Evolutionary conservation across 1,284 basidiomycete genomes (phyloP).

Genomic region (Acaromyces ingoldii): DNA sequence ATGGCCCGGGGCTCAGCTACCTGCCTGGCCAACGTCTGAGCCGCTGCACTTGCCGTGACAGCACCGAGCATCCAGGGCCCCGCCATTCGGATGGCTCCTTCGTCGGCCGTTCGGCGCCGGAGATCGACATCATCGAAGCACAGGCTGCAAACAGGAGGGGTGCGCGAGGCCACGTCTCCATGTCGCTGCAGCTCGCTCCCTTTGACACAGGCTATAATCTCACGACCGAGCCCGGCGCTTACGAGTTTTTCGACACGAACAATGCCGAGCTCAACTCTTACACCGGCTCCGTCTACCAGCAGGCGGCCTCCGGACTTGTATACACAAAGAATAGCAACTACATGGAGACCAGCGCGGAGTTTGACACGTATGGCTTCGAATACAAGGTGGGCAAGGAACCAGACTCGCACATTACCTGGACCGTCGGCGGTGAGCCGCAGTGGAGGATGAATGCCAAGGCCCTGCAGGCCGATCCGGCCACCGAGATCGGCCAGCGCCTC

Average conservation of each 20-base stretch:
- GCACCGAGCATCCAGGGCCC: conserved; percentile 45
- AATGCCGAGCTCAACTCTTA: conserved; percentile 34
- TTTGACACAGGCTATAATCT: conserved; percentile 42
- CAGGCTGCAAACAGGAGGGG: conserved; percentile 55
- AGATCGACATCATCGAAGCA: conserved; percentile 78
- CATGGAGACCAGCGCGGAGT: conserved; percentile 19
- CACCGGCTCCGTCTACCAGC: conserved; percentile 44
- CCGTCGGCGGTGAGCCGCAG: conserved; percentile 18
- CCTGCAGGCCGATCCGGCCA: conserved; percentile 1
- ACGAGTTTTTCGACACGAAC: conserved; percentile 29
- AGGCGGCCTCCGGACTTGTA: conserved; percentile 43
- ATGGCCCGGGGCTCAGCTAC: conserved; percentile 33
- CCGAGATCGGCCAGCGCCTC: conserved; percentile 55
- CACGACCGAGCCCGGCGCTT: conserved; percentile 48
- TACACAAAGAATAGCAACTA: conserved; percentile 36
- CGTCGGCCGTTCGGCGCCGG: conserved; percentile 65
- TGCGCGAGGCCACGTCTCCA: conserved; percentile 37
- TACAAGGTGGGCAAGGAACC: conserved; percentile 44
- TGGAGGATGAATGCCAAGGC: conserved; percentile 55
- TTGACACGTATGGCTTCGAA: conserved; percentile 61
- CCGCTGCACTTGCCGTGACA: conserved; percentile 36
- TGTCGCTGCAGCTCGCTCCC: conserved; percentile 46
- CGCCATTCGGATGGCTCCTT: conserved; percentile 23
- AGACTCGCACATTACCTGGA: conserved; percentile 33
- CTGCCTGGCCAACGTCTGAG: conserved; percentile 44